Conservation (phyloP, 768 basidiomycete species). For the Leccinum longicurvipes region DNA sequence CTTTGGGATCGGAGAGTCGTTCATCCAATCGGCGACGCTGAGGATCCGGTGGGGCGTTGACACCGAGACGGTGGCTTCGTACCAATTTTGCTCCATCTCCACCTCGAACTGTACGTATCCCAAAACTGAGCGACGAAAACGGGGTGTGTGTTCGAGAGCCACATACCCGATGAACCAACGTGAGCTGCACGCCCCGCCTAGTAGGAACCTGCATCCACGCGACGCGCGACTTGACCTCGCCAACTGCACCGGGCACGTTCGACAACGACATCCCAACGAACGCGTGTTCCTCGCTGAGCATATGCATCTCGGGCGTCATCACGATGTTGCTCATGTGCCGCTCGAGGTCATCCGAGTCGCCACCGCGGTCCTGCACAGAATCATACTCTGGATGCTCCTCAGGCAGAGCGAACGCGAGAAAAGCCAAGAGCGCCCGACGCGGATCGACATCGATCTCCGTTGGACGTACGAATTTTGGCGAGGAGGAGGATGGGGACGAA, state of each 20-base stretch:
- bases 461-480: slow-evolving; percentile 27
- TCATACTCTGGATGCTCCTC: slow-evolving; percentile 37
- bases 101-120: slow-evolving; percentile 74
- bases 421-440: slow-evolving; percentile 63
- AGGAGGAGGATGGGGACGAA: no score
- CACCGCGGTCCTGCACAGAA: slow-evolving; percentile 45
- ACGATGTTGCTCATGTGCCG: slow-evolving; percentile 50
- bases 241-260: slow-evolving; percentile 69
- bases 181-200: slow-evolving; percentile 55
- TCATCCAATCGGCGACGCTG: slow-evolving; percentile 92
- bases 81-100: slow-evolving; percentile 95
- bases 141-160: background rate
- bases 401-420: slow-evolving; percentile 75
- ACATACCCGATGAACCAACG: slow-evolving; percentile 55
- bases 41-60: slow-evolving; percentile 71
- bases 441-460: slow-evolving; percentile 34
- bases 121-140: background rate
- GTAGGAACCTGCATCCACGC: slow-evolving; percentile 81
- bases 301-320: slow-evolving; percentile 36
- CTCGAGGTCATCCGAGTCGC: no score
- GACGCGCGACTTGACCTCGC: slow-evolving; percentile 75
- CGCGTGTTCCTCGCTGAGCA: slow-evolving; percentile 47
- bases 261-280: slow-evolving; percentile 32
- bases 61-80: slow-evolving; percentile 83
- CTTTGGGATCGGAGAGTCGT: slow-evolving; percentile 57